Base-by-base conservation (phyloP, 192 early-diverging fungal genomes). In the Haplosporangium gracile region DNA sequence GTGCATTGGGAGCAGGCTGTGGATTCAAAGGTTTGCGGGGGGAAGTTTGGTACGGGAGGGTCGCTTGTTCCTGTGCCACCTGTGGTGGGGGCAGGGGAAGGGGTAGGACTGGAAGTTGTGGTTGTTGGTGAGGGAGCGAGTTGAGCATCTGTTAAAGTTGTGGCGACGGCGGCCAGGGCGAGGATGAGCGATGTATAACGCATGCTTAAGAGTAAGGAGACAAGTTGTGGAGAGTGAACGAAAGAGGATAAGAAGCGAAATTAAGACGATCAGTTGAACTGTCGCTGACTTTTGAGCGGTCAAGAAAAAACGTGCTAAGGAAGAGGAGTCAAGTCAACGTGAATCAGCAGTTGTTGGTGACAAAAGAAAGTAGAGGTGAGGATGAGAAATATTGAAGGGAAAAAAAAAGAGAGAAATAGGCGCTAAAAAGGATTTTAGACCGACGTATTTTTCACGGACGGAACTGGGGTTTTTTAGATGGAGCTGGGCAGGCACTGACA, bases 1-100 rank as follows among this genome's bases (percentile, higher is more conserved):
- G 39, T 53, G 38, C 82, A 83, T 8, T 74, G 20, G 8, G 82
- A 71, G 42, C 82, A 83, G 10, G 76, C 32, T 24, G 36, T 73
- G 6, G 43, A 26, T 15, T 55, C 53, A 22, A 78, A 29, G 2
- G 75, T 29, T 34, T 39, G 38, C 8, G 29, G 3, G 24, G 42
- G 42, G 43, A 70, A 29, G 42, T 42, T 47, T 2, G 45, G 26
- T 26, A 45, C 9, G 5, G 51, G 18, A 32, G 36, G 10, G 70
- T 36, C 49, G 11, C 8, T 13, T 18, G 55, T 16, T 22, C 24
- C 4, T 18, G 75, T 42, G 40, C 22, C 42, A 43, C 15, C 29
- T 22, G 22, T 10, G 49, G 60, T n/a, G 1, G 43, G 5, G 15
- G 55, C 18, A 39, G 75, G 5, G 40, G 51, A 20, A 69, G 45